phyloP scores from a whole-genome alignment of 1,284 basidiomycete species.

The Pterulicium gracile region DNA sequence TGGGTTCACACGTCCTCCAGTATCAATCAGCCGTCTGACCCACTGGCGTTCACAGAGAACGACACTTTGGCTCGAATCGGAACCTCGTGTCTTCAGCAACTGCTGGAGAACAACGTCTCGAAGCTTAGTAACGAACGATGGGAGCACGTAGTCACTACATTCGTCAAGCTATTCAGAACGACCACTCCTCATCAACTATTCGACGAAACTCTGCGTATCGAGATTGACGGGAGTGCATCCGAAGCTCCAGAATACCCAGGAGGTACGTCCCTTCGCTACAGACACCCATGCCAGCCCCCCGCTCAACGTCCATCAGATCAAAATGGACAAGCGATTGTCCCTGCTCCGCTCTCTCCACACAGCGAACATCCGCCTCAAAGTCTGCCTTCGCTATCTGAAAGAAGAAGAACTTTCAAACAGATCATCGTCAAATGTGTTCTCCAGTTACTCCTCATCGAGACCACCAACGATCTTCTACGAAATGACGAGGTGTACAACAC shows the following conservation, averaged over 20 bases:
- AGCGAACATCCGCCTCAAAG: conserved; percentile 37
- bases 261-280: conserved; percentile 14
- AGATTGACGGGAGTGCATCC: conserved; percentile 54
- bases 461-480: conserved; percentile 90
- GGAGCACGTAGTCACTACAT: conserved; percentile 90
- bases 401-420: conserved; percentile 92
- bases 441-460: conserved; percentile 94
- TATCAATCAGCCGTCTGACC: conserved; percentile 6
- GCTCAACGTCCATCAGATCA: conserved; percentile 38
- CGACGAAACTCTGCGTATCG: conserved; percentile 77
- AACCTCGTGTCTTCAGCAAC: conserved; percentile 94
- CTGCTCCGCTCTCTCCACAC: conserved; percentile 65
- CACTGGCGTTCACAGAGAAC: conserved; percentile 57
- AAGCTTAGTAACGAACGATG: conserved; percentile 83
- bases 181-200: conserved; percentile 98
- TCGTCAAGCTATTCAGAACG: conserved; percentile 92
- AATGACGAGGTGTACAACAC: conserved; percentile 88
- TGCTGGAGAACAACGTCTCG: conserved; percentile 88
- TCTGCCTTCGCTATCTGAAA: conserved; percentile 52
- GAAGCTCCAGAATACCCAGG: conserved; percentile 49
- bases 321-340: conserved; percentile 63
- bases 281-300: conserved; percentile 11
- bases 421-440: conserved; percentile 99
- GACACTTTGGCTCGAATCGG: conserved; percentile 97
- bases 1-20: conserved; percentile 22